Evolutionary conservation across 2,329 filamentous ascomycete genomes (phyloP).

Genomic region (Ophiostoma sp.): DNA sequence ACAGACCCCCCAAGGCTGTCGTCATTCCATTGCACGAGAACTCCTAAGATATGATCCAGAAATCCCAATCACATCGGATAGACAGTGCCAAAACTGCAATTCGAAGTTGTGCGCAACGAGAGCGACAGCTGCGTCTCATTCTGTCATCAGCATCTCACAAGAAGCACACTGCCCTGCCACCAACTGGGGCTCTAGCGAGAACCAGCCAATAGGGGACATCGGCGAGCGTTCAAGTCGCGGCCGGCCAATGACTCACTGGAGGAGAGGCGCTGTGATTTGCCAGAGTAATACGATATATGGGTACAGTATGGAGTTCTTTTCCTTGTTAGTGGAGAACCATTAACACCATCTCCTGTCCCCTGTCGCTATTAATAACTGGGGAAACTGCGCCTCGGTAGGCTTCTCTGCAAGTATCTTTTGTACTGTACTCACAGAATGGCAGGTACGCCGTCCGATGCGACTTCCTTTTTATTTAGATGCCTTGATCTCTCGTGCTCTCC

Average conservation of each 20-base stretch:
- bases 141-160: not conserved
- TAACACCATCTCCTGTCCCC: not conserved
- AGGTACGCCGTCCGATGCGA: no score
- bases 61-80: not conserved
- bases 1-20: not conserved
- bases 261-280: not conserved
- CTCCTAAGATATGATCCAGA: no score
- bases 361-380: not conserved
- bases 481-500: not conserved
- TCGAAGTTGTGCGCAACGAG: not conserved
- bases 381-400: slow-evolving; percentile 24
- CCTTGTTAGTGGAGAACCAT: not conserved
- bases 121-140: not conserved
- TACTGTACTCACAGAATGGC: not conserved
- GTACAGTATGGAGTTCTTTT: not conserved
- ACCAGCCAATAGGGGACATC: not conserved
- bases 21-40: not conserved
- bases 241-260: slow-evolving; percentile 15
- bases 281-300: no score
- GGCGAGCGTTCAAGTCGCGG: not conserved
- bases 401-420: slow-evolving; percentile 14
- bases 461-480: slow-evolving; percentile 11
- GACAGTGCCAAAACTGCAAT: not conserved
- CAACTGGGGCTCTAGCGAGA: not conserved
- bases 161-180: not conserved